Evolutionary conservation across 139 green algal genomes (phyloP), one percentile per base, ranked within the genome.

Genomic region (Coccomyxa sp.): DNA sequence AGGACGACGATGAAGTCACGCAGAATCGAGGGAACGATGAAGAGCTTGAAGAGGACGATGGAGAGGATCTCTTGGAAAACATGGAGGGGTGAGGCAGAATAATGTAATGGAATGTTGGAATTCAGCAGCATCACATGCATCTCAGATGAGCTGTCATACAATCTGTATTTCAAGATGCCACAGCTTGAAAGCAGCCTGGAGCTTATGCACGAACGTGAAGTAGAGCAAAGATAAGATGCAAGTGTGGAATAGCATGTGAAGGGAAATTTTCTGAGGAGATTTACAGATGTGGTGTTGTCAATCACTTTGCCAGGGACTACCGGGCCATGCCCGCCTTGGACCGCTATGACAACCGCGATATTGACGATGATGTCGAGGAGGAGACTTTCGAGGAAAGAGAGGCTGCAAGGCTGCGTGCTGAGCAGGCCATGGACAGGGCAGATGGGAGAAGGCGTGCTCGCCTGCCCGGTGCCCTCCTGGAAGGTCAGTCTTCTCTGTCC

Each of bases 21-120:
- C 71, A 77, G 71, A n/a, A 31, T 25, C 71, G 27, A 3, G 71
- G 77, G 13, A 25, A 23, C 38, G 90, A 92, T 13, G 88, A 93
- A 30, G 93, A 95, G 17, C 32, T 23, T 45, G 90, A 92, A 14
- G 88, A 93, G 32, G 93, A 95, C 14, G 95, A 98, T 67, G 95
- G 95, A 1, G 95, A 98, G 87, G 95, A 98, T 83, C 88, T 98
- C 12, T 83, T 98, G 84, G 91, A 98, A 25, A 92, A 94, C 77
- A 93, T 95, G 86, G 88, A 93, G 67, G 83, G 91, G 94, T 97
- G 77, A 82, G 88, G 81, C 38, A 51, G 38, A 3, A 51, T 51
- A 51, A 11, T 7, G 3, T 51, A 3, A 51, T 7, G 38, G 38
- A 51, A 51, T 51, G 7, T 51, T 7, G 38, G 38, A 51, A 51